Base-by-base conservation (phyloP, 768 basidiomycete genomes). In the Termitomyces sp. region DNA sequence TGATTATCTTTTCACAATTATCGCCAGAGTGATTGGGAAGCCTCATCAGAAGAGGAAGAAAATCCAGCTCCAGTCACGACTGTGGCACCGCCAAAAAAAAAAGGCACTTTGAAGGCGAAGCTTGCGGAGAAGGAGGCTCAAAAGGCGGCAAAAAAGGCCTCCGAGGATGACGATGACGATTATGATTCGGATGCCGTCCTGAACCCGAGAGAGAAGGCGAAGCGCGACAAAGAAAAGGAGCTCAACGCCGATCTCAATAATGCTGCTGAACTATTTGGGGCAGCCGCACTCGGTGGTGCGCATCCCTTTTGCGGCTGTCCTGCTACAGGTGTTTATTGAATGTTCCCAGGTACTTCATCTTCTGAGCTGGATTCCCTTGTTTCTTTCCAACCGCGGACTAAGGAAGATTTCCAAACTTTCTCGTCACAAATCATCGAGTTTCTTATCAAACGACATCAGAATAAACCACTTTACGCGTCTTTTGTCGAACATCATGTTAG, bases 1-100 rank as follows among this genome's bases (percentile, higher is more conserved):
- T 19, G 52, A 14, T 59, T 57, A 53, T 62, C 33, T 49, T 44
- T 49, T 48, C 41, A 61, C 60, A 58, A 12, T 37, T 31, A 23
- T 21, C 60, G 26, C 33, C 64, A 96, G 93, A 94, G 91, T 71
- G 95, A 97, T 71, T 98, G 96, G 96, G 95, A 98, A 64, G 90
- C 78, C 35, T 89, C 89, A 1, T 86, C 85, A 7, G 83, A 88
- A 40, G 91, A 91, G 53, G 82, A 85, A 76, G 64, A 76, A 58
- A 72, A 80, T 47, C 71, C 78, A 5, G 69, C 76, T 42, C 53
- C 80, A 2, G 66, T 75, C 5, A 69, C 77, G 3, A 62, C 82
- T 0, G 81, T 77, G 46, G 85, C 86, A 17, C 86, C 91, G 3
- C 83, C 87, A 1, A 92, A 91, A 77, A 96, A 97, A 75, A 97